Base-by-base conservation (phyloP, 2,329 filamentous ascomycete genomes). In the Nothophaeocryptopus gaeumannii region DNA sequence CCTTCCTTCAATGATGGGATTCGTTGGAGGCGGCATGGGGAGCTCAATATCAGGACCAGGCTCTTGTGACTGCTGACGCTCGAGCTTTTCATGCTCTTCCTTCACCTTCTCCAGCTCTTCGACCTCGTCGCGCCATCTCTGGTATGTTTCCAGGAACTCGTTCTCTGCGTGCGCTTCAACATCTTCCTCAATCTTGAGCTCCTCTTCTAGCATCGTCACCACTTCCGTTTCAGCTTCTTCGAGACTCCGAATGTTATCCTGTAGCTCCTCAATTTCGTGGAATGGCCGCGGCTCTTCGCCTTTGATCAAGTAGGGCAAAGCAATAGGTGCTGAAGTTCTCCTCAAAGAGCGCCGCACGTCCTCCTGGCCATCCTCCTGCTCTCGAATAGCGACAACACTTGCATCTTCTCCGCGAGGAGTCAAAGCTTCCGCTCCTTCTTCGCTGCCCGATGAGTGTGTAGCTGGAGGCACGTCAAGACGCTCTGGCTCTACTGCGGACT, bases 1-100 rank as follows among this genome's bases (percentile, higher is more conserved):
- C 53, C 80, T 73, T 5, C 64, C 58, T 64, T 86, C 82, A 0
- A 77, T 74, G 53, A 78, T 81, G 2, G 78, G 67, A 51, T 60
- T 62, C 10, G 51, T 37, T 5, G 58, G 45, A 5, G 55, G 47
- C 12, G 52, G 16, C 8, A 58, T 42, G 12, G 60, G 47, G 8
- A 65, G 60, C 37, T 85, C 83, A 11, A 77, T 72, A 5, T 79
- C 74, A 2, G 60, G 59, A 5, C 49, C 57, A 34, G 64, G 62
- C 39, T 71, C 68, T 8, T 55, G 51, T 13, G 65, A 68, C 43
- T 63, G 58, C 45, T 69, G 64, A 45, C 64, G 56, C 46, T 69
- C 65, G n/a, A 64, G 46, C 30, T 56, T 57, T 33, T 70, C 67
- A 44, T 71, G 70, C 15, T 69, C 63, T 12, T 74, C 72, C 30